phyloP scores from a whole-genome alignment of 495 filamentous ascomycete genomes.

The Apodospora peruviana region DNA sequence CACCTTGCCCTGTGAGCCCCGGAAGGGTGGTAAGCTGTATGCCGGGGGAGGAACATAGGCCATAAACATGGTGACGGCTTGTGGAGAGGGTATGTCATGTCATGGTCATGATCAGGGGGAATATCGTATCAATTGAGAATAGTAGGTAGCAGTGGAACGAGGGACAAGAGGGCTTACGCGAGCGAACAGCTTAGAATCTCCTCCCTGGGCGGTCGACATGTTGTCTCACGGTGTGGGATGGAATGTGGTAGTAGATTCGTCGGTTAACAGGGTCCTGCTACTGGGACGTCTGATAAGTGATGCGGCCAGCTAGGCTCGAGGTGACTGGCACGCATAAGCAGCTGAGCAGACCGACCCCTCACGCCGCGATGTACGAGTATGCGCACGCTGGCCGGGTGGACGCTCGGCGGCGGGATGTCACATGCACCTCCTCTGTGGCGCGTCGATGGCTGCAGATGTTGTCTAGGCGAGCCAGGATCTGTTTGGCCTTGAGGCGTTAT shows the following conservation, averaged over 20 bases:
- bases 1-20: slow-evolving; percentile 83
- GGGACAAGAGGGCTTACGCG: slow-evolving; percentile 63
- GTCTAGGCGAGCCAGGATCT: neutral
- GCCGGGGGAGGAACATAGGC: slow-evolving; percentile 38
- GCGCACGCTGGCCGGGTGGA: neutral
- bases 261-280: too few relatives aligned
- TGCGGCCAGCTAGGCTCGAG: neutral
- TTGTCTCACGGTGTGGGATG: slow-evolving; percentile 18
- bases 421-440: slow-evolving; percentile 3
- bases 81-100: neutral
- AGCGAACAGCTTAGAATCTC: slow-evolving; percentile 98
- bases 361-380: too few relatives aligned
- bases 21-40: slow-evolving; percentile 33
- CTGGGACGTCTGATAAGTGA: neutral
- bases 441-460: neutral
- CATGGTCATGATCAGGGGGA: neutral
- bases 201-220: slow-evolving; percentile 67
- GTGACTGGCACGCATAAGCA: neutral
- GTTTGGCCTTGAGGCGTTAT: neutral
- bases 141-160: slow-evolving; percentile 3
- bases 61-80: slow-evolving; percentile 41
- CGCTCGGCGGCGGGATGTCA: slow-evolving; percentile 3
- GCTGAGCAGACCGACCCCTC: slow-evolving; percentile 11
- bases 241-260: neutral
- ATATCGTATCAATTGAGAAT: neutral